Evolutionary conservation across 805 yeast genomes (phyloP).

Genomic region (Kuraishia capsulata): DNA sequence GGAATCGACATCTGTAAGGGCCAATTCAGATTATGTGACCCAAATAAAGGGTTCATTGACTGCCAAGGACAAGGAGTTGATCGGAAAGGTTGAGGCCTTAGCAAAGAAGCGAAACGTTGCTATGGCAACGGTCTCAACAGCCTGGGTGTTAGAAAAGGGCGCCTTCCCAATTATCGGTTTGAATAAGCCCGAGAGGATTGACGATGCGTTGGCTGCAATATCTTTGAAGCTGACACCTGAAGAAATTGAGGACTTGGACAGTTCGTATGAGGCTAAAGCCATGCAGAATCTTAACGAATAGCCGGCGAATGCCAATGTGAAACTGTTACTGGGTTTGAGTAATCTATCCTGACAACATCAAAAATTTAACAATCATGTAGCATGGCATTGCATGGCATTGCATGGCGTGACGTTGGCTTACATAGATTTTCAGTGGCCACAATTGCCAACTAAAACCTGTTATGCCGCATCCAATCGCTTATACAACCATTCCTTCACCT

Average conservation of each 20-base stretch:
- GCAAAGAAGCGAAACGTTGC: slow-evolving; percentile 35
- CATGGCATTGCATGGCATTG: too few species aligned
- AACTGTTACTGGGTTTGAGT: too few species aligned
- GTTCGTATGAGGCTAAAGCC: too few species aligned
- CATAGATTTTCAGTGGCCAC: too few species aligned
- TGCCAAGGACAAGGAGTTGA: slow-evolving; percentile 24
- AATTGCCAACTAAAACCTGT: not conserved
- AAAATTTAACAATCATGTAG: too few species aligned
- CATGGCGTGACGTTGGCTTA: too few species aligned
- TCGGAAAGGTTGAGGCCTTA: slow-evolving; percentile 43
- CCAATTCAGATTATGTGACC: slow-evolving; percentile 9
- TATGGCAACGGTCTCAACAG: slow-evolving; percentile 47
- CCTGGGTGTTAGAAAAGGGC: slow-evolving; percentile 46
- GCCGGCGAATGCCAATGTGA: too few species aligned
- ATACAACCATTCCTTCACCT: not conserved
- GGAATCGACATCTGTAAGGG: slow-evolving; percentile 4
- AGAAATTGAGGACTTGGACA: slow-evolving; percentile 26
- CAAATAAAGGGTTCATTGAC: slow-evolving; percentile 11
- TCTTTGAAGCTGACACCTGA: slow-evolving; percentile 27
- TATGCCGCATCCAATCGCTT: not conserved
- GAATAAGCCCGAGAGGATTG: slow-evolving; percentile 35
- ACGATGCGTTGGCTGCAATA: slow-evolving; percentile 38
- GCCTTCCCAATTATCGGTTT: slow-evolving; percentile 47
- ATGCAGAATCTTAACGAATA: too few species aligned
- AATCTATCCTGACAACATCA: too few species aligned